Conservation (phyloP, 176 grass and related monocot genomes). For the Otatea glauca region DNA sequence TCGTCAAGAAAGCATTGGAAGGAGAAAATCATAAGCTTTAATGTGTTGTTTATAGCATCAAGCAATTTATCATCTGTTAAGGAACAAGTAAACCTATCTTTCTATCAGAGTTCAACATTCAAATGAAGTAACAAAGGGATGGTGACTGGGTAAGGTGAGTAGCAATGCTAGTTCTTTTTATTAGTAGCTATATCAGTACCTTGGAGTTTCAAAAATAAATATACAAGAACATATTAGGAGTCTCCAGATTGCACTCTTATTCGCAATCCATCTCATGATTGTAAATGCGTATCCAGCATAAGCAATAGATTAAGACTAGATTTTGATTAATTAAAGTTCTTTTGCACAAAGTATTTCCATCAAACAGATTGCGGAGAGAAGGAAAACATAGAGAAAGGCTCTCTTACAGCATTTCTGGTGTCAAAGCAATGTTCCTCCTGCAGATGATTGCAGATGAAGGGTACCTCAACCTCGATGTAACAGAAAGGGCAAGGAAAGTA, state of each 20-base stretch:
- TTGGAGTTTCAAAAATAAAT: neutral
- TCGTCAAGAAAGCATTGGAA: neutral
- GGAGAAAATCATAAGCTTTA: too few relatives aligned
- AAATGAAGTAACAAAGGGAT: neutral
- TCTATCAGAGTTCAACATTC: neutral
- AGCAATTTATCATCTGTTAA: neutral
- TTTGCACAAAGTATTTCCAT: slow-evolving; percentile 9
- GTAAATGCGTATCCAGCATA: slow-evolving; percentile 19
- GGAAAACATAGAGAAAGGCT: neutral
- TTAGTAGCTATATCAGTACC: neutral
- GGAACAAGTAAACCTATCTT: neutral
- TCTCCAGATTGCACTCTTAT: neutral
- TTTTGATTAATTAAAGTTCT: slow-evolving; percentile 11
- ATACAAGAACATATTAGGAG: neutral
- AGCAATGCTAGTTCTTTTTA: neutral
- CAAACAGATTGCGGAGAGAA: neutral
- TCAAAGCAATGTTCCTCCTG: slow-evolving; percentile 92
- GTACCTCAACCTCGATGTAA: slow-evolving; percentile 81
- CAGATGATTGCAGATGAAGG: slow-evolving; percentile 76
- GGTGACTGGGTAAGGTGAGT: neutral
- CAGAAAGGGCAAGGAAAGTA: slow-evolving; percentile 92
- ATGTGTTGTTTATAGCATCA: neutral
- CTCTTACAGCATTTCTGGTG: slow-evolving; percentile 72
- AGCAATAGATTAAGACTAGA: neutral
- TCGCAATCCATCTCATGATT: neutral